Evolutionary conservation across 108 stramenopile genomes (phyloP), one percentile per base, ranked within the genome.

Genomic region (Cyclotella kingstonii): DNA sequence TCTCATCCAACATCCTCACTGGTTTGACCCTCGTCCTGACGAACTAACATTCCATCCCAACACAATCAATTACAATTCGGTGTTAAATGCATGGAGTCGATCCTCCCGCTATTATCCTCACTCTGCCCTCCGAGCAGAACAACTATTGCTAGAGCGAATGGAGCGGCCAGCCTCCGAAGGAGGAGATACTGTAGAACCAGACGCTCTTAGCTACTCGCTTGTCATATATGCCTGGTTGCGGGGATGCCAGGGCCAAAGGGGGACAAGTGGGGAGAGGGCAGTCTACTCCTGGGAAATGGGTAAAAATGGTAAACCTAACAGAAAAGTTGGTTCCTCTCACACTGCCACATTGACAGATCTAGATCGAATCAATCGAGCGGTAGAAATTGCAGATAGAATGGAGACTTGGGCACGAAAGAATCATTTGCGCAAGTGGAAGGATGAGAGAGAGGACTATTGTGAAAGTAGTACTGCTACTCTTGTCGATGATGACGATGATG

Each of bases 121-220:
- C 4, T 31, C 76, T 3, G 76, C 76, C 15, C 15, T 60, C 9
- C 76, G 70, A n/a, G 76, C 76, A 0, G 76, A 77, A 40, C 10
- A 60, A 7, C 66, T 77, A 39, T 54, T 77, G 15, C 43, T 77
- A 5, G 64, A 77, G 23, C 50, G 71, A 27, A 77, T 77, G 76
- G 76, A 75, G 36, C 36, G 31, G 23, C 53, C 65, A 6, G 26
- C 27, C 18, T 54, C 58, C 2, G 65, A 78, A 23, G 78, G 82
- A 26, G 82, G 81, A 2, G 81, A 80, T 54, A 81, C 79, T 15
- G 82, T 85, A 2, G 76, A 81, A 54, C 89, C 85, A 4, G 85
- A 86, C 72, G 78, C 79, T 4, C 48, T 87, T 26, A 86, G 81
- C 30, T 90, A 90, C 54, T 67, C 84, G 0, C 60, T 83, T 22